A percentile compares a stretch with the other conserved stretches of the same genome.
These are phyloP conservation scores for Chlorophyllum brunneum DNA, from an alignment of 768 basidiomycete species.

Conservation along the genomic window DNA sequence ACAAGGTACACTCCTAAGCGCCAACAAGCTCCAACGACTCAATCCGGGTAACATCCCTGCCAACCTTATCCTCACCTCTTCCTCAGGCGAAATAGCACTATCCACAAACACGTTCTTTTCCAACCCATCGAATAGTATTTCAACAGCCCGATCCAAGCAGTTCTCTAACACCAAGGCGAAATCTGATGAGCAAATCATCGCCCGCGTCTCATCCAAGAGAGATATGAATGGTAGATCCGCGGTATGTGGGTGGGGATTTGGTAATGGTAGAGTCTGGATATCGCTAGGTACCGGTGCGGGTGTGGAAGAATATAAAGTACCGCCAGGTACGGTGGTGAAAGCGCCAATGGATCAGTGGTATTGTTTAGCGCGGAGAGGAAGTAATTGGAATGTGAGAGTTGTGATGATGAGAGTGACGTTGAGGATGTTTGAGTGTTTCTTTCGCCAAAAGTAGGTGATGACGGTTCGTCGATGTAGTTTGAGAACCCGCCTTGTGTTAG, in stretches of 20 bases:
- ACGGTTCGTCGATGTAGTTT: conserved; percentile 1
- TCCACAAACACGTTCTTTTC: conserved; percentile 58
- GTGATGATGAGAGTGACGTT: conserved; percentile 24
- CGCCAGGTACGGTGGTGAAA: conserved; percentile 10
- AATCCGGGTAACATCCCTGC: conserved; percentile 81
- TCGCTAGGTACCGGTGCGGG: not conserved
- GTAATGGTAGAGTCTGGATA: conserved; percentile 16
- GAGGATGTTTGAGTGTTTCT: conserved; percentile 17
- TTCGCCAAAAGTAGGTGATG: conserved; percentile 5
- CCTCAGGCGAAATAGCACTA: conserved; percentile 18
- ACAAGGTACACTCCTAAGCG: conserved; percentile 67
- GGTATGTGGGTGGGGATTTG: conserved; percentile 24
- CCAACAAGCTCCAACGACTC: conserved; percentile 71
- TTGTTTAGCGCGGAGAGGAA: conserved; percentile 21
- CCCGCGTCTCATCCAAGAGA: conserved; percentile 68
- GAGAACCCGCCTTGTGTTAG: conserved; percentile 60
- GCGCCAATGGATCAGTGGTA: not conserved
- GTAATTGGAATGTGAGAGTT: conserved; percentile 28
- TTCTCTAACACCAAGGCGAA: conserved; percentile 67
- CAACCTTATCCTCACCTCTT: conserved; percentile 56
- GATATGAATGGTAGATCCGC: conserved; percentile 50
- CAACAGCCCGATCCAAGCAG: conserved; percentile 69
- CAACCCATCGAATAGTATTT: conserved; percentile 59
- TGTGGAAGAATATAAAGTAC: not conserved
- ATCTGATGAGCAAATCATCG: conserved; percentile 60